Evolutionary conservation across 768 basidiomycete genomes (phyloP).

Genomic region (Naganishia kalamii): DNA sequence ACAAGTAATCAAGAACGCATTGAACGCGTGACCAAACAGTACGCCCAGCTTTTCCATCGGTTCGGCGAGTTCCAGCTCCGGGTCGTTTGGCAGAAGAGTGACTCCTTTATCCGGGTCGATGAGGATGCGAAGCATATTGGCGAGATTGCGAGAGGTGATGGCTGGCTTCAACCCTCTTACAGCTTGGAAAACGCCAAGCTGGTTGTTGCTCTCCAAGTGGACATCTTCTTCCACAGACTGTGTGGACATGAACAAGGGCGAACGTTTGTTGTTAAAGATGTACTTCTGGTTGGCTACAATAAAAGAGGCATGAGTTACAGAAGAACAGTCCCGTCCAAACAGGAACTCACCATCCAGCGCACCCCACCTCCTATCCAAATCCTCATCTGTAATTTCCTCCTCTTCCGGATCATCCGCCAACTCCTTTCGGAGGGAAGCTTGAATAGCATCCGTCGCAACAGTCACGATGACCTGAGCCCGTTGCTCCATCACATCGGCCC

Average conservation of each 20-base stretch:
- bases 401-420: neutral
- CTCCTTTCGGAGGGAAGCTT: neutral
- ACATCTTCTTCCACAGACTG: neutral
- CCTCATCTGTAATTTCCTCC: neutral
- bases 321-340: no score
- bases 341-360: neutral
- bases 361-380: neutral
- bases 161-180: neutral
- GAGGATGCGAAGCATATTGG: neutral
- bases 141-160: neutral
- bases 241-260: conserved; percentile 4
- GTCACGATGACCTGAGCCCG: neutral
- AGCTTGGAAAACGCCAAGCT: neutral
- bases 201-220: neutral
- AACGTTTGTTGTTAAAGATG: conserved; percentile 2
- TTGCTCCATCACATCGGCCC: conserved; percentile 1
- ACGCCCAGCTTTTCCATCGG: neutral
- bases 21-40: neutral
- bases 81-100: neutral
- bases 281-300: neutral
- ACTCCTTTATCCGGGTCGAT: neutral
- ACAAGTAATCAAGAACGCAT: neutral
- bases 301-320: no score
- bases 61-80: neutral
- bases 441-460: neutral